Evolutionary conservation across 768 basidiomycete genomes (phyloP), one percentile per base, ranked within the genome.

Genomic region (Hortiboletus flavorubellus): DNA sequence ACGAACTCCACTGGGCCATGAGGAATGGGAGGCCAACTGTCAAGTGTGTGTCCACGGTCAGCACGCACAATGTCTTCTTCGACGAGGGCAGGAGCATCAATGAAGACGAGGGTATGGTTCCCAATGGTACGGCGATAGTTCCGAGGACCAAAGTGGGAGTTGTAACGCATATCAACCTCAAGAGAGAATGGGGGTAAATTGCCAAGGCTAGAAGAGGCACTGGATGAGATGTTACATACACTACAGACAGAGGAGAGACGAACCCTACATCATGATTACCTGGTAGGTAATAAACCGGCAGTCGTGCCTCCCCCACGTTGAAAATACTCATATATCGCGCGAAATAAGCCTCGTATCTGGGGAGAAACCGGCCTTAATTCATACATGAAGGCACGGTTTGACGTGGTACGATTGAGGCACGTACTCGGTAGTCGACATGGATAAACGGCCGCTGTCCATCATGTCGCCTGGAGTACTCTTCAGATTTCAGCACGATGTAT

Each of bases 221-320:
- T 51, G 58, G 8, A 37, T 59, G 40, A 58, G 33, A n/a, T 33
- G 42, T 49, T 21, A 34, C 18, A 39, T 48, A 21, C 12, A n/a
- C 18, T 43, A 11, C 14, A 43, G 46, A 48, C 14, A 62, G 18
- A 55, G 39, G 49, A 16, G 46, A 46, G 33, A 63, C 78, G 54
- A 67, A 90, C 84, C 89, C 91, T 34, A 89, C 78, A 64, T 98
- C 96, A 65, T 94, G 93, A 67, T 98, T 98, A 7, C 96, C 96
- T 3, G 93, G 87, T 30, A 95, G 78, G 65, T 84, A 88, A 69
- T 85, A 87, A 55, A 78, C 73, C 0, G 87, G 85, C 4, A 81
- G 74, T 16, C 64, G 60, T 8, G 68, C 59, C 10, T 75, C 60
- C 7, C 78, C 69, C 21, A 74, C 54, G 30, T 75, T 70, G 72